phyloP scores from a whole-genome alignment of 2,329 filamentous ascomycete genomes.

The Pseudovirgaria hyperparasitica region DNA sequence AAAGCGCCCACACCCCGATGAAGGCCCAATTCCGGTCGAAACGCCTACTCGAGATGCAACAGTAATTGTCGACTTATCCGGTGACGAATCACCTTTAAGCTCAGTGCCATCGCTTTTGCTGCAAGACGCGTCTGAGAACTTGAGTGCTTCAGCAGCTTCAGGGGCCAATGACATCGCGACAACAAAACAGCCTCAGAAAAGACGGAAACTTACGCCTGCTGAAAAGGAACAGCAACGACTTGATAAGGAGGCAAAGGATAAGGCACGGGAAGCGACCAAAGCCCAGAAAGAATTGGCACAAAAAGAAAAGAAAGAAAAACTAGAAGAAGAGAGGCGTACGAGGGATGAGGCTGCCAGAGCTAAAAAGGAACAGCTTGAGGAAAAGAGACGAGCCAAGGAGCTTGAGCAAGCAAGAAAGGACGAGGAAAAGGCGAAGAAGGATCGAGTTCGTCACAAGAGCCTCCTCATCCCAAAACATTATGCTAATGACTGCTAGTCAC shows the following conservation, averaged over 20 bases:
- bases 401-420: slow-evolving; percentile 32
- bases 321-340: slow-evolving; percentile 22
- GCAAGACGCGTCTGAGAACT: too few relatives aligned
- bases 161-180: not conserved
- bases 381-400: slow-evolving; percentile 26
- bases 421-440: slow-evolving; percentile 24
- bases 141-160: too few relatives aligned
- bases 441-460: slow-evolving; percentile 24
- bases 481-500: slow-evolving; percentile 20
- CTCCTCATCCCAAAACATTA: slow-evolving; percentile 3
- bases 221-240: slow-evolving; percentile 28
- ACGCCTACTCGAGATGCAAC: too few relatives aligned
- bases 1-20: slow-evolving; percentile 22
- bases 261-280: slow-evolving; percentile 23
- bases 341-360: slow-evolving; percentile 13
- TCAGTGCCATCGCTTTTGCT: too few relatives aligned
- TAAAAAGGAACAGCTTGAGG: slow-evolving; percentile 18
- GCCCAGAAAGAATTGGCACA: slow-evolving; percentile 19
- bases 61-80: too few relatives aligned
- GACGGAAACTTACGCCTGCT: slow-evolving; percentile 27
- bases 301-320: slow-evolving; percentile 13
- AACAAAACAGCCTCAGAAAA: slow-evolving; percentile 24
- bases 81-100: too few relatives aligned
- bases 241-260: slow-evolving; percentile 26
- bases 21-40: slow-evolving; percentile 11